phyloP scores from a whole-genome alignment of 1,284 basidiomycete genomes.

The Melampsora americana region DNA sequence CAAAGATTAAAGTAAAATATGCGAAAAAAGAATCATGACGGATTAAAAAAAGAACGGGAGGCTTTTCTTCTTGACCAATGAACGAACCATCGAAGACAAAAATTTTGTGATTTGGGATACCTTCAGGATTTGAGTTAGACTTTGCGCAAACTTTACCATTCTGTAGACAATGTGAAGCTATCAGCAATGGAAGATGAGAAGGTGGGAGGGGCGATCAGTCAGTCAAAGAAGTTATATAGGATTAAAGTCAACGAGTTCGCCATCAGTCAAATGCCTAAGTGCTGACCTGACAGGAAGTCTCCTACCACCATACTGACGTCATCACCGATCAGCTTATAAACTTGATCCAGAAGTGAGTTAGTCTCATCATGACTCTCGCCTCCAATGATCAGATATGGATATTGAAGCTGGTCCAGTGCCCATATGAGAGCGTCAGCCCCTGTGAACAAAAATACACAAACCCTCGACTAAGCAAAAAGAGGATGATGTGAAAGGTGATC shows the following conservation, averaged over 20 bases:
- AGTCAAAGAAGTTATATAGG: not conserved
- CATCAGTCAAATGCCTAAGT: not conserved
- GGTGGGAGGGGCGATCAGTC: not conserved
- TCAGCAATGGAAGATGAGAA: not conserved
- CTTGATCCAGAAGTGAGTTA: not conserved
- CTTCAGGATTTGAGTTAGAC: slow-evolving; percentile 1
- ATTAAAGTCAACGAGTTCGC: not conserved
- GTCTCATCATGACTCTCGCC: not conserved
- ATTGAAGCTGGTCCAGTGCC: not conserved
- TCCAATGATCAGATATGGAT: not conserved
- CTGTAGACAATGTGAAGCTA: not conserved
- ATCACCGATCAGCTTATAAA: not conserved
- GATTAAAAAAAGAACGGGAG: not conserved
- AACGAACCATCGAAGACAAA: slow-evolving; percentile 42
- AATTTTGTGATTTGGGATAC: slow-evolving; percentile 35
- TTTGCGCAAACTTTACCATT: slow-evolving; percentile 9
- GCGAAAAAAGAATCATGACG: not conserved
- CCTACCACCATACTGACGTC: slow-evolving; percentile 2
- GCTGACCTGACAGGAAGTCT: not conserved
- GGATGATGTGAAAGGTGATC: not conserved
- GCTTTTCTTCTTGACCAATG: too few relatives aligned
- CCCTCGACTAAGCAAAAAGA: not conserved
- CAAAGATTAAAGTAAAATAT: not conserved
- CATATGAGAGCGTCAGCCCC: slow-evolving; percentile 4
- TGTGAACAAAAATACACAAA: not conserved